Evolutionary conservation across 805 yeast species (phyloP), one percentile per base, ranked within the genome.

Genomic region (Candida quercuum): DNA sequence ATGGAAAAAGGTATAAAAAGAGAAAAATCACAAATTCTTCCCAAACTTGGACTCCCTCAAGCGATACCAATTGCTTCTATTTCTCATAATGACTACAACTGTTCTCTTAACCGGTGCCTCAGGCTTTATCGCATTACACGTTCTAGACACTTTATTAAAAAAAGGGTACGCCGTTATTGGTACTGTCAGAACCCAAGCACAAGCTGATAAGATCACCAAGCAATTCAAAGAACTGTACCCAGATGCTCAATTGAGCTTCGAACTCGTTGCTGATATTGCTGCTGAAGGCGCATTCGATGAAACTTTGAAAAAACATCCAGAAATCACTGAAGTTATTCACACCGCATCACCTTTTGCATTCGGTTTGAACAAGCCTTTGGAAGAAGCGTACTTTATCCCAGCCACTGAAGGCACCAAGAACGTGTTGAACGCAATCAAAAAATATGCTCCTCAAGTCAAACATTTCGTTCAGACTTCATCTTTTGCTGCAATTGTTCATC

Each of bases 281-380:
- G 55, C 58, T 12, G 60, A 51, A n/a, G 63, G 64, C 12, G 74
- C 77, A 0, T 73, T 73, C 42, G 71, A 69, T 38, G 53, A 54
- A 7, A 67, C 69, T 1, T 63, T 77, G 46, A 54, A 67, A 46
- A 61, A 60, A 8, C 68, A 71, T 23, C 70, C 71, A 24, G 80
- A 76, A 29, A 69, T 76, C 39, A 61, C 62, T 11, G 73, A 69
- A 24, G 77, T 79, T 35, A 47, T 78, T 29, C 86, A 78, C 55
- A 68, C 80, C 9, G 85, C 86, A 3, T 71, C 81, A 12, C 83
- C 85, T 12, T 71, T 72, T 51, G 60, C 66, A 20, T 71, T 67
- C 51, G 63, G 67, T 10, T 57, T 64, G 16, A 56, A 63, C 12
- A 63, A 68, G 42, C 60, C 69, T 25, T 52, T 48, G 23, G 79